phyloP scores from a whole-genome alignment of 345 rosid species.

The Lagerstroemia speciosa region DNA sequence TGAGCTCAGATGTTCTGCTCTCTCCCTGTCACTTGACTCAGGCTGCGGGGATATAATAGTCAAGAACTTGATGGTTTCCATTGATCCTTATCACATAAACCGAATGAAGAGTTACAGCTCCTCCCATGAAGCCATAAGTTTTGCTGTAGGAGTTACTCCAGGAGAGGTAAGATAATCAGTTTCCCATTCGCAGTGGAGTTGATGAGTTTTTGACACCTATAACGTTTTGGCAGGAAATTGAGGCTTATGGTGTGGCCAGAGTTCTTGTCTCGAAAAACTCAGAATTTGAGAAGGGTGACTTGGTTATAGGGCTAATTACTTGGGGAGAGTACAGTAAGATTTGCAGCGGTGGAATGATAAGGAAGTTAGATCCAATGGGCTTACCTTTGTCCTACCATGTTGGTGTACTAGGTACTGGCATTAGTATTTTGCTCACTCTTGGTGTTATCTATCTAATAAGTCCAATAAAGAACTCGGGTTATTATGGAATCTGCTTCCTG shows the following conservation, averaged over 20 bases:
- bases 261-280: conserved; percentile 42
- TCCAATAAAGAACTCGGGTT: neutral
- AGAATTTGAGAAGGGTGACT: conserved; percentile 33
- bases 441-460: neutral
- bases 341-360: conserved; percentile 26
- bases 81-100: conserved; percentile 53
- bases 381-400: conserved; percentile 49
- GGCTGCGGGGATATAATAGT: conserved; percentile 28
- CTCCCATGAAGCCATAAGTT: conserved; percentile 16
- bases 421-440: too few relatives aligned
- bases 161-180: conserved; percentile 25
- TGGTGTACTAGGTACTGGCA: conserved; percentile 36
- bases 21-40: conserved; percentile 17
- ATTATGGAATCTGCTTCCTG: neutral
- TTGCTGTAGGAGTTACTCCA: conserved; percentile 18
- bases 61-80: conserved; percentile 40
- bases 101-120: conserved; percentile 40
- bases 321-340: conserved; percentile 49
- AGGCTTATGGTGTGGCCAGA: conserved; percentile 43
- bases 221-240: conserved; percentile 25
- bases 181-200: neutral
- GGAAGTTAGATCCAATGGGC: conserved; percentile 49
- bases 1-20: conserved; percentile 18
- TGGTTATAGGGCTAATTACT: conserved; percentile 33
- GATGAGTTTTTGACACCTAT: neutral